Evolutionary conservation across 2,329 filamentous ascomycete genomes (phyloP).

Genomic region (Macrophomina phaseolina): DNA sequence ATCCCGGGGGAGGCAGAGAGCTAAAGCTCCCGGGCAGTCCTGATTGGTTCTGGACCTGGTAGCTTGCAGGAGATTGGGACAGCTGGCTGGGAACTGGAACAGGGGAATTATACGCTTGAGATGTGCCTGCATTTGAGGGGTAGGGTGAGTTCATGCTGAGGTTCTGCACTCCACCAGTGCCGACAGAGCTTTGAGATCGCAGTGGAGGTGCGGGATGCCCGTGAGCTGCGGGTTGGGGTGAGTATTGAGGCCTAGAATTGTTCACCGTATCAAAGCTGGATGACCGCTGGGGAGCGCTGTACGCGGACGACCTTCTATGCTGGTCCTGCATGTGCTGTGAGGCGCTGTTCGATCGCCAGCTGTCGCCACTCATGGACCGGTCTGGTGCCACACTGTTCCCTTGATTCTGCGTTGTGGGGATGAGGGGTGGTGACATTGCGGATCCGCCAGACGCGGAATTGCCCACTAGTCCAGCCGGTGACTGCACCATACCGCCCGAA

Average conservation of each 20-base stretch:
- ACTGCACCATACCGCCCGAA: constrained; percentile 31
- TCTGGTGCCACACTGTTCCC: neutral
- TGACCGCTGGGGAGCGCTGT: constrained; percentile 44
- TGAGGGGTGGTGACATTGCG: constrained; percentile 43
- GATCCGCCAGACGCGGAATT: constrained; percentile 31
- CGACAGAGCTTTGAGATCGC: constrained; percentile 40
- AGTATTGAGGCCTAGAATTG: constrained; percentile 40
- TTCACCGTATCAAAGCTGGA: constrained; percentile 41
- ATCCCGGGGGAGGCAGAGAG: constrained; percentile 66
- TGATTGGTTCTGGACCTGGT: constrained; percentile 64
- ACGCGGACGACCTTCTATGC: constrained; percentile 36
- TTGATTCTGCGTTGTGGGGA: constrained; percentile 29
- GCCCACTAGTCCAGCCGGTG: constrained; percentile 34
- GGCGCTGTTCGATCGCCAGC: constrained; percentile 35
- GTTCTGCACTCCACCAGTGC: constrained; percentile 21
- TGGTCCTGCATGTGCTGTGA: constrained; percentile 28
- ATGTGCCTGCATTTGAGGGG: constrained; percentile 47
- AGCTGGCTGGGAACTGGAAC: constrained; percentile 51
- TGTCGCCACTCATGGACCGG: constrained; percentile 44
- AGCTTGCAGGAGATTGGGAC: constrained; percentile 49
- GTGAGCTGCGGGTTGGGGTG: constrained; percentile 43
- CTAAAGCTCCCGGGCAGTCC: constrained; percentile 66
- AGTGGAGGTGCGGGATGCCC: constrained; percentile 43
- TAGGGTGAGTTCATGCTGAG: constrained; percentile 43
- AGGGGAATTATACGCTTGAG: constrained; percentile 55